Conservation (phyloP, 2,329 filamentous ascomycete species). For the Ciborinia camelliae region DNA sequence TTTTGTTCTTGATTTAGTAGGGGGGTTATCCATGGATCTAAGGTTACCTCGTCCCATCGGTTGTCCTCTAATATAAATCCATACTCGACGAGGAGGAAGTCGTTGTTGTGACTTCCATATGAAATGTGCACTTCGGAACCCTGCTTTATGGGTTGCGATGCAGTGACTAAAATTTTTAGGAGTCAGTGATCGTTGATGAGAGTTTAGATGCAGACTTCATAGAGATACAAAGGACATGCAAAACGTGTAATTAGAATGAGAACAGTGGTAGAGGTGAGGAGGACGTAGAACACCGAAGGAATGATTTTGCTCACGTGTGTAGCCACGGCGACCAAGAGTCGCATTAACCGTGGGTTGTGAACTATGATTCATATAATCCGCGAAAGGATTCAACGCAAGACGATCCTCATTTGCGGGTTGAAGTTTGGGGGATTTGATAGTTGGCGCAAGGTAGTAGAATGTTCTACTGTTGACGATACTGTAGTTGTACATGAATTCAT, state of each 20-base stretch:
- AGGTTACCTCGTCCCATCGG: slow-evolving; percentile 33
- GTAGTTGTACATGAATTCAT: slow-evolving; percentile 54
- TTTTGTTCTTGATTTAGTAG: slow-evolving; percentile 36
- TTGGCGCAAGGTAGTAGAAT: slow-evolving; percentile 50
- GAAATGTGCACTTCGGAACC: slow-evolving; percentile 66
- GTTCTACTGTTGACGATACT: slow-evolving; percentile 60
- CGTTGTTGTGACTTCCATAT: slow-evolving; percentile 69
- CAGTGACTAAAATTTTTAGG: slow-evolving; percentile 40
- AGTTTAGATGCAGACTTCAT: neutral
- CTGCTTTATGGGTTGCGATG: slow-evolving; percentile 47
- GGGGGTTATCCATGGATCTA: slow-evolving; percentile 34
- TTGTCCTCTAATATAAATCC: slow-evolving; percentile 38
- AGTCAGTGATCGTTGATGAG: neutral
- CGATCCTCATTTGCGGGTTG: slow-evolving; percentile 50
- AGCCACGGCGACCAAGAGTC: slow-evolving; percentile 48
- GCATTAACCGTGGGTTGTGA: slow-evolving; percentile 42
- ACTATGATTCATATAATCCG: slow-evolving; percentile 66
- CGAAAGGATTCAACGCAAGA: slow-evolving; percentile 67
- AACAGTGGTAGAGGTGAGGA: neutral
- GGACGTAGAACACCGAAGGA: neutral
- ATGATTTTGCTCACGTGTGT: slow-evolving; percentile 39
- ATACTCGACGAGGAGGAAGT: slow-evolving; percentile 68
- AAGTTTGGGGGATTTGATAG: slow-evolving; percentile 39
- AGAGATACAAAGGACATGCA: no score
- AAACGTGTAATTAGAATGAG: neutral